Percentiles rank a stretch among this genome's conserved stretches.
Evolutionary conservation across 176 grass and related monocot genomes (phyloP).

Genomic region (Hordeum vulgare): MorexV3_pseudomolecules_assembly NC_058519.1:31506073-31506572

Average conservation of each 20-base stretch:
- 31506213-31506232: constrained; percentile 98
- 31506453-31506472: constrained; percentile 99
- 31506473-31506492: constrained; percentile 92
- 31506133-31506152: not conserved
- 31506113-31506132: not conserved
- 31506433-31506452: constrained; percentile 94
- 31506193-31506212: constrained; percentile 90
- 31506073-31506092: not conserved
- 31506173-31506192: constrained; percentile 15
- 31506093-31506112: not conserved
- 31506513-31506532: constrained; percentile 99
- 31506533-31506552: constrained; percentile 38
- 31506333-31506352: constrained; percentile 24
- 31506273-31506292: constrained; percentile 87
- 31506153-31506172: not conserved
- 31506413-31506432: constrained; percentile 63
- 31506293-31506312: constrained; percentile 98
- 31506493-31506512: constrained; percentile 93
- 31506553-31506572: constrained; percentile 16
- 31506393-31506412: constrained; percentile 1
- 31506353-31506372: constrained; percentile 3
- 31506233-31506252: constrained; percentile 99
- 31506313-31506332: constrained; percentile 99
- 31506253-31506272: constrained; percentile 95
- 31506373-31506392: constrained; percentile 1